Conservation (phyloP, 75 land plant genomes). For the Pinus tabuliformis region DNA sequence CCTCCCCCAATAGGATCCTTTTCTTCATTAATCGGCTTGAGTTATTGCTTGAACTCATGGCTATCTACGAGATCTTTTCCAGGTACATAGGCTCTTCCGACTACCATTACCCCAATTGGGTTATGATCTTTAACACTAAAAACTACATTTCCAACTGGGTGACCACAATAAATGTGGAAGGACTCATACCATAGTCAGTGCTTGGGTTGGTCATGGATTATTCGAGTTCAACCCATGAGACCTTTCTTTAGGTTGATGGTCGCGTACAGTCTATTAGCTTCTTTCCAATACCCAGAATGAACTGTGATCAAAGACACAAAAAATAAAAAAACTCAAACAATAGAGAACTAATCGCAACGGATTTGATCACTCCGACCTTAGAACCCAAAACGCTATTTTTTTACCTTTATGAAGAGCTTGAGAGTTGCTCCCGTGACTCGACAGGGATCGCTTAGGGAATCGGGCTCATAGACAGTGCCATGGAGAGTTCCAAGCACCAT, state of each 20-base stretch:
- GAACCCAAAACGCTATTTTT: not conserved
- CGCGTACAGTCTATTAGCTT: conserved; percentile 56
- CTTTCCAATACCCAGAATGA: conserved; percentile 58
- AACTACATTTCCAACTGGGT: conserved; percentile 46
- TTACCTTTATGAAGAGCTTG: conserved; percentile 62
- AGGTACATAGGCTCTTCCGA: conserved; percentile 58
- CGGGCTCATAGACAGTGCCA: conserved; percentile 75
- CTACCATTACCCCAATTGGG: conserved; percentile 61
- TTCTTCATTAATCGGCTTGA: too few relatives aligned
- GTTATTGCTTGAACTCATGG: too few relatives aligned
- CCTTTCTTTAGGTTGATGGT: conserved; percentile 78
- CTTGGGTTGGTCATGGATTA: conserved; percentile 41
- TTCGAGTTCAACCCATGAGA: conserved; percentile 72
- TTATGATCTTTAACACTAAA: conserved; percentile 73
- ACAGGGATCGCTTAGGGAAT: conserved; percentile 18
- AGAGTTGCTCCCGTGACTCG: conserved; percentile 34
- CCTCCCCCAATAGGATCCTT: too few relatives aligned
- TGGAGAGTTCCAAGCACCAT: conserved; percentile 56
- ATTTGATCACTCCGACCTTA: too few relatives aligned
- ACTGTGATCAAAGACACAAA: conserved; percentile 19
- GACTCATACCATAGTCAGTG: conserved; percentile 82
- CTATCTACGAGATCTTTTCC: too few relatives aligned
- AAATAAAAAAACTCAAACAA: not conserved
- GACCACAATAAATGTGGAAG: conserved; percentile 90
- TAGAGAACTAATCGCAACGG: too few relatives aligned